Conservation (phyloP, 2,329 filamentous ascomycete genomes). For the Colletotrichum scovillei region DNA sequence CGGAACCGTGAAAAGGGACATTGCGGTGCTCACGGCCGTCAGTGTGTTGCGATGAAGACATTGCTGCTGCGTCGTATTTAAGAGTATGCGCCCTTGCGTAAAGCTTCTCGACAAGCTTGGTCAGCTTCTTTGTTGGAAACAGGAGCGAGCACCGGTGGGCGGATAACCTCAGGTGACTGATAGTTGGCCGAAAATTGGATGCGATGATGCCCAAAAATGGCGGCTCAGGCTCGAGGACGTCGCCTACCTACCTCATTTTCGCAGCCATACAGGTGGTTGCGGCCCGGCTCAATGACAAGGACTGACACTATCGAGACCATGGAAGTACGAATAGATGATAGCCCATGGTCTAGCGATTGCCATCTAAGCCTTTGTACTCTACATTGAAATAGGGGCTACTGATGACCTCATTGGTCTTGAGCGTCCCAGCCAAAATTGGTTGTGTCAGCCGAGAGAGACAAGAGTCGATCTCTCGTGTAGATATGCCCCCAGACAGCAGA, state of each 20-base stretch:
- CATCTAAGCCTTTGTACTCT: not conserved
- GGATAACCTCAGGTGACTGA: not conserved
- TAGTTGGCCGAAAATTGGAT: not conserved
- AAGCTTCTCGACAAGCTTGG: not conserved
- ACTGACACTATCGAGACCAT: not conserved
- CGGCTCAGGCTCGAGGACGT: not conserved
- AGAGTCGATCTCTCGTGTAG: no score
- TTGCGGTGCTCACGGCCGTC: not conserved
- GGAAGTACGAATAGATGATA: not conserved
- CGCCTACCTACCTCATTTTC: not conserved
- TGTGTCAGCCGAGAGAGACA: no score
- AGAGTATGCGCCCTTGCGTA: not conserved
- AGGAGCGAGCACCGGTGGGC: not conserved
- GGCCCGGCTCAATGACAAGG: not conserved
- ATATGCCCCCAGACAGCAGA: no score
- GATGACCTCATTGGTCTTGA: no score
- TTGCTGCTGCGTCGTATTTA: not conserved
- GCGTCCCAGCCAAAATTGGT: no score
- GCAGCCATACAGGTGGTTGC: not conserved
- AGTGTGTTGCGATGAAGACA: not conserved
- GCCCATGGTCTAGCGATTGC: not conserved
- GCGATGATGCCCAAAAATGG: not conserved
- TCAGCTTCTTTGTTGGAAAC: not conserved
- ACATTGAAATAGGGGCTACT: not conserved
- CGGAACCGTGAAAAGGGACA: not conserved